Evolutionary conservation across 176 grass and related monocot species (phyloP).

Genomic region (Zoysia japonica): DNA sequence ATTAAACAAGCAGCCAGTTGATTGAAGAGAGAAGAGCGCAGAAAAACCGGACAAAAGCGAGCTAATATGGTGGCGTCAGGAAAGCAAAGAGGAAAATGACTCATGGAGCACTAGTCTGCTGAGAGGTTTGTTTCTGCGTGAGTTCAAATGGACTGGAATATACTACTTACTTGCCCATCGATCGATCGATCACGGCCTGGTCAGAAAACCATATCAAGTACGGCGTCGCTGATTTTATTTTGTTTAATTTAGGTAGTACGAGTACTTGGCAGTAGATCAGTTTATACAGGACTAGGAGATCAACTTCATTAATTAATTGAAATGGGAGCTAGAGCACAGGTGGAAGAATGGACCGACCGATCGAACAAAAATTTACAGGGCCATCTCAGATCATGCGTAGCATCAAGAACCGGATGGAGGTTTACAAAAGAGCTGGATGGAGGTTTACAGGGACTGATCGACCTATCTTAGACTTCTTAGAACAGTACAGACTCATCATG

Average conservation of each 20-base stretch:
- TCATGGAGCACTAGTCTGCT: slow-evolving; percentile 44
- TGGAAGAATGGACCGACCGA: slow-evolving; percentile 31
- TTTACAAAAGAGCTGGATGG: slow-evolving; percentile 30
- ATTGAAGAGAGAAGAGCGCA: background rate
- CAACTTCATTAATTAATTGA: background rate
- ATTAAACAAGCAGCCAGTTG: background rate
- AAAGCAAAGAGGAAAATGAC: slow-evolving; percentile 37
- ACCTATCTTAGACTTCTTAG: background rate
- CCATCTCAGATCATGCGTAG: slow-evolving; percentile 40
- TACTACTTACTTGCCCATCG: background rate
- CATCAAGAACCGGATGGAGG: slow-evolving; percentile 37
- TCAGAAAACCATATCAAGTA: slow-evolving; percentile 37
- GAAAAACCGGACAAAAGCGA: too few relatives aligned
- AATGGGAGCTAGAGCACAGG: background rate
- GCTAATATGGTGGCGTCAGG: too few relatives aligned
- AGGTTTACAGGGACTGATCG: too few relatives aligned
- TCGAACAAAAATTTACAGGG: slow-evolving; percentile 50
- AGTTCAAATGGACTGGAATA: slow-evolving; percentile 4
- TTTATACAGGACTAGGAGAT: background rate
- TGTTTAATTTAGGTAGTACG: background rate
- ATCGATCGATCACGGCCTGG: background rate
- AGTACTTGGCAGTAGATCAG: background rate
- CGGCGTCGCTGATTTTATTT: background rate
- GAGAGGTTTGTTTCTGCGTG: background rate
- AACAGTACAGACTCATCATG: background rate